phyloP scores from a whole-genome alignment of 495 filamentous ascomycete species.

The Trichoderma virens region DNA sequence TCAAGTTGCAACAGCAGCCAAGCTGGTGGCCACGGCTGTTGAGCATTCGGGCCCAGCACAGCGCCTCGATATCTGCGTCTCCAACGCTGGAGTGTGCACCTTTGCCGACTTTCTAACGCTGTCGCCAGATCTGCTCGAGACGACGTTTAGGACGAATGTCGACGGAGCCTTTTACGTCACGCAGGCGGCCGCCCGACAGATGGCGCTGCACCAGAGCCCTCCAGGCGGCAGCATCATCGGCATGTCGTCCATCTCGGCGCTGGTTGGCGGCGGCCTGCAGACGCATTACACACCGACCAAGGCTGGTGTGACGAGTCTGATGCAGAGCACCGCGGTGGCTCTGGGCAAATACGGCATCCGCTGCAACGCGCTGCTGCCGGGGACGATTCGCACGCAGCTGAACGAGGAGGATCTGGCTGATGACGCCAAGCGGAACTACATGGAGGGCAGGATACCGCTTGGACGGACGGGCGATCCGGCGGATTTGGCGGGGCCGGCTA shows the following conservation, averaged over 20 bases:
- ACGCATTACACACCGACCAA: conserved; percentile 91
- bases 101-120: conserved; percentile 78
- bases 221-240: conserved; percentile 74
- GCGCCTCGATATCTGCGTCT: conserved; percentile 71
- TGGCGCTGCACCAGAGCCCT: conserved; percentile 52
- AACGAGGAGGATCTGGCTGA: conserved; percentile 74
- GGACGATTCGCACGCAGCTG: conserved; percentile 77
- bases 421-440: conserved; percentile 66
- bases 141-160: conserved; percentile 70
- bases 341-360: conserved; percentile 68
- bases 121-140: conserved; percentile 50
- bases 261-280: conserved; percentile 75
- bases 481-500: conserved; percentile 75
- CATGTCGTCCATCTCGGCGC: conserved; percentile 72
- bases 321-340: conserved; percentile 78
- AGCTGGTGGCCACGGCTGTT: conserved; percentile 51
- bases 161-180: conserved; percentile 78
- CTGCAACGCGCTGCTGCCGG: conserved; percentile 80
- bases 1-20: conserved; percentile 51
- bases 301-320: conserved; percentile 72
- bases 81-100: conserved; percentile 80
- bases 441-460: conserved; percentile 77
- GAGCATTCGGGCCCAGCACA: conserved; percentile 38
- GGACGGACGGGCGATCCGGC: conserved; percentile 60
- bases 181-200: conserved; percentile 75